Evolutionary conservation across 345 rosid genomes (phyloP).

Genomic region (Euphorbia tirucalli): DNA sequence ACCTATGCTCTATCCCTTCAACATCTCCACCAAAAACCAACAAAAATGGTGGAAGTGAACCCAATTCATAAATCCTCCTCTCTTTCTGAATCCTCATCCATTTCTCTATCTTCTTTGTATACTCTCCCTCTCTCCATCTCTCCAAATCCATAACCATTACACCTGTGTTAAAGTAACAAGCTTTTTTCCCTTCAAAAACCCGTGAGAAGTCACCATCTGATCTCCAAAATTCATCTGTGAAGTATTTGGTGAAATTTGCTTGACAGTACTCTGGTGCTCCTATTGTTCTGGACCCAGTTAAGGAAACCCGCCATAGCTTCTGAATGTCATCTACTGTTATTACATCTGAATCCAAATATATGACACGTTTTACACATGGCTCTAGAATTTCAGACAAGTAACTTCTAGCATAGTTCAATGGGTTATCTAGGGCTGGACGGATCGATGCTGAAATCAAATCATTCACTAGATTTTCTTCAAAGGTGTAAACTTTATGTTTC

Average conservation of each 20-base stretch:
- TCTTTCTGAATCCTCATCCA: conserved; percentile 16
- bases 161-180: conserved; percentile 20
- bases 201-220: background rate
- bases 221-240: conserved; percentile 2
- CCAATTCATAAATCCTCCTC: conserved; percentile 17
- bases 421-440: conserved; percentile 64
- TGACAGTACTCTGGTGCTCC: conserved; percentile 18
- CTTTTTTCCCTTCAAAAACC: background rate
- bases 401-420: conserved; percentile 72
- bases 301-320: conserved; percentile 7
- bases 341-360: conserved; percentile 43
- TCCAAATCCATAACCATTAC: conserved; percentile 17
- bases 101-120: conserved; percentile 8
- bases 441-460: conserved; percentile 60
- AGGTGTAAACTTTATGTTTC: conserved; percentile 49
- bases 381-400: conserved; percentile 61
- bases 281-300: background rate
- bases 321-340: conserved; percentile 14
- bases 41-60: conserved; percentile 19
- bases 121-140: conserved; percentile 17
- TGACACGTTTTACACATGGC: conserved; percentile 47
- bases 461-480: conserved; percentile 39
- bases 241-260: conserved; percentile 14
- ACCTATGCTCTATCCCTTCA: conserved; percentile 15
- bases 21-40: conserved; percentile 15